These are phyloP conservation scores for Ophiostoma novo-ulmi DNA, from an alignment of 2,329 filamentous ascomycete species.

Conservation along the genomic window DNA sequence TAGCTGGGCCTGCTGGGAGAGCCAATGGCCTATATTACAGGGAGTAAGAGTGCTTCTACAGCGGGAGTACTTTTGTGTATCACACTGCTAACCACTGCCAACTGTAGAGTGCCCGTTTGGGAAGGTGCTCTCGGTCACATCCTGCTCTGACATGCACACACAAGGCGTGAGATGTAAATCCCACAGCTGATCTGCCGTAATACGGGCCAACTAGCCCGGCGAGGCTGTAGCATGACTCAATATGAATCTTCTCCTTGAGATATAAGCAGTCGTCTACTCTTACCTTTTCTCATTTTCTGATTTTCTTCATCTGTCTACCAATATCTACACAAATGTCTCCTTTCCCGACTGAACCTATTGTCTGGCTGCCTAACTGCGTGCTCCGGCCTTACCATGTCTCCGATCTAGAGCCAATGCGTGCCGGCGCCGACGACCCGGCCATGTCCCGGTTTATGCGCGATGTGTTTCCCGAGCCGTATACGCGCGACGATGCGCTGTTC, in stretches of 20 bases:
- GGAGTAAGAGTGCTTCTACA: not conserved
- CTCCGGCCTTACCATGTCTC: constrained; percentile 39
- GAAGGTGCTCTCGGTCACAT: constrained; percentile 8
- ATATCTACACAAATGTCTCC: not conserved
- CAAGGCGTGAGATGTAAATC: not conserved
- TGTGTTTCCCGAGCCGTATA: constrained; percentile 45
- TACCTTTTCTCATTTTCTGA: constrained; percentile 19
- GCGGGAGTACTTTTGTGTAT: not conserved
- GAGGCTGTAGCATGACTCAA: not conserved
- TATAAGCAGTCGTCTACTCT: constrained; percentile 26
- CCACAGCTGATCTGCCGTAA: not conserved
- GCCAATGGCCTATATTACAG: not conserved
- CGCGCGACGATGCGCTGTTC: constrained; percentile 31
- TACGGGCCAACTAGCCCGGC: constrained; percentile 7
- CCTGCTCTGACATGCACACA: not conserved
- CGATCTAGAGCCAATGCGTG: constrained; percentile 38
- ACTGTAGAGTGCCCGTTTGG: not conserved
- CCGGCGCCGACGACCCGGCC: constrained; percentile 38
- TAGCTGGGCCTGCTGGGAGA: no score
- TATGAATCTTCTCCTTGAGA: not conserved
- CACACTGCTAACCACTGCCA: not conserved
- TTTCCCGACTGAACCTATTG: not conserved
- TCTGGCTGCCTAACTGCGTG: constrained; percentile 32
- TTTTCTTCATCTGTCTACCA: no score
- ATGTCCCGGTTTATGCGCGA: constrained; percentile 41